Evolutionary conservation across 345 rosid species (phyloP).

Genomic region (Eucalyptus dawsonii): DNA sequence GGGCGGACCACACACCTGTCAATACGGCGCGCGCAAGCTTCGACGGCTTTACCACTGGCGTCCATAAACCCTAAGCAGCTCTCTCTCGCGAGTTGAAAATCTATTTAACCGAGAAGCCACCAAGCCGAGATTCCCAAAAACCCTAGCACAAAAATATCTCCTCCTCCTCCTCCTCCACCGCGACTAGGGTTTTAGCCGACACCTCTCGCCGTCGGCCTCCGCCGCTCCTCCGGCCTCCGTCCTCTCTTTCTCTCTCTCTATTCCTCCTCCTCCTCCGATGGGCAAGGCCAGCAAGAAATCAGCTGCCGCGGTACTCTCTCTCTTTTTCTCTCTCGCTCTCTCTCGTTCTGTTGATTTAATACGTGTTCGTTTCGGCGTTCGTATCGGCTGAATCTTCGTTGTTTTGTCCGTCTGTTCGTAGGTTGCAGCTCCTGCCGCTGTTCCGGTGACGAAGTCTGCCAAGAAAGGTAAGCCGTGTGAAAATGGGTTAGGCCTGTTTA

Average conservation of each 20-base stretch:
- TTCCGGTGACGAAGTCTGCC: constrained; percentile 17
- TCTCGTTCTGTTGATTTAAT: not conserved
- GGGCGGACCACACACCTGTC: not conserved
- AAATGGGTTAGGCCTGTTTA: not conserved
- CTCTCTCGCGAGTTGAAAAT: not conserved
- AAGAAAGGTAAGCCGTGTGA: constrained; percentile 29
- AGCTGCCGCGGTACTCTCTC: constrained; percentile 15
- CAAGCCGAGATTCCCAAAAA: not conserved
- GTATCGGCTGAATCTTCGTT: not conserved
- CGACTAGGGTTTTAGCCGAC: not conserved
- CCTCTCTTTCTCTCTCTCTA: not conserved
- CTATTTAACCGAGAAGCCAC: not conserved
- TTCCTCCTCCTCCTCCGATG: constrained; percentile 3
- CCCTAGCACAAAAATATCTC: not conserved
- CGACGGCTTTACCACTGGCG: not conserved
- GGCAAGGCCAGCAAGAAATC: constrained; percentile 51
- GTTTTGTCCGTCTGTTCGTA: not conserved
- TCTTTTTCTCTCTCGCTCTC: not conserved
- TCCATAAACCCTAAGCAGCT: not conserved
- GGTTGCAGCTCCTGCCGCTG: constrained; percentile 19
- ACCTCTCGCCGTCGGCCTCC: not conserved
- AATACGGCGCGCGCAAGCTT: not conserved
- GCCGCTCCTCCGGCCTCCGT: not conserved
- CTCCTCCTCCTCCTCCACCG: not conserved
- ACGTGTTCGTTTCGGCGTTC: not conserved